A percentile compares a stretch with the other conserved stretches of the same genome.
Evolutionary conservation across 192 early-diverging fungal genomes (phyloP).

Genomic region (Coemansia sp.): DNA sequence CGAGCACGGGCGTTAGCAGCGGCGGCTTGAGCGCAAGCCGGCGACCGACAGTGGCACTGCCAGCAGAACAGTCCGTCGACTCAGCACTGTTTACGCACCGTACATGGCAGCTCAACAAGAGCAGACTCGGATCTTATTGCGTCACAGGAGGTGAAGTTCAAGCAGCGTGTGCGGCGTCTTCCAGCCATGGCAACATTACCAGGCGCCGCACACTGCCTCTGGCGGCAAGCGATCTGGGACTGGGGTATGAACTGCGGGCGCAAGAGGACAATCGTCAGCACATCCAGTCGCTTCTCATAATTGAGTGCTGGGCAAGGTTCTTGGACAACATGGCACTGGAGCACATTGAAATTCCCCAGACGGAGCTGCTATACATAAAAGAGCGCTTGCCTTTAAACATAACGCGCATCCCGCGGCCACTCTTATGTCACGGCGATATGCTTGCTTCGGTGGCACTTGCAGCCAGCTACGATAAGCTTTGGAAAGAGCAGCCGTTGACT

Average conservation of each 20-base stretch:
- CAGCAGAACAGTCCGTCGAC: background rate
- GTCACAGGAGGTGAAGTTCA: background rate
- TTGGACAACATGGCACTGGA: slow-evolving; percentile 20
- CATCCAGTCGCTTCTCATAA: slow-evolving; percentile 44
- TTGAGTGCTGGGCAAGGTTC: slow-evolving; percentile 49
- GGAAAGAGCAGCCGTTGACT: background rate
- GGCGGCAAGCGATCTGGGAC: background rate
- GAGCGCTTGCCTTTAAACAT: slow-evolving; percentile 45
- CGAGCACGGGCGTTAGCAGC: slow-evolving; percentile 16
- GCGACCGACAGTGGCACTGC: background rate
- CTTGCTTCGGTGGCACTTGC: slow-evolving; percentile 10
- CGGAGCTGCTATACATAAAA: slow-evolving; percentile 32
- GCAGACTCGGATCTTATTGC: background rate
- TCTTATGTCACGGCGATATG: slow-evolving; percentile 42
- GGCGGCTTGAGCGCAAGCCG: background rate
- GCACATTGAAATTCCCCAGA: slow-evolving; percentile 23
- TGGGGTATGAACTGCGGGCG: background rate
- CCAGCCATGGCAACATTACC: background rate
- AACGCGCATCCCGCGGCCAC: slow-evolving; percentile 30
- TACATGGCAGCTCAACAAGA: background rate
- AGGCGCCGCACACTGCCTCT: slow-evolving; percentile 23
- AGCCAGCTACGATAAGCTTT: background rate
- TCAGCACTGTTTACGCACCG: background rate
- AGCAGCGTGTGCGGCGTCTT: background rate
- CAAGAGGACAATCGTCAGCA: slow-evolving; percentile 25